Evolutionary conservation across 345 rosid genomes (phyloP), one percentile per base, ranked within the genome.

Genomic region (Rhodamnia argentea): DNA sequence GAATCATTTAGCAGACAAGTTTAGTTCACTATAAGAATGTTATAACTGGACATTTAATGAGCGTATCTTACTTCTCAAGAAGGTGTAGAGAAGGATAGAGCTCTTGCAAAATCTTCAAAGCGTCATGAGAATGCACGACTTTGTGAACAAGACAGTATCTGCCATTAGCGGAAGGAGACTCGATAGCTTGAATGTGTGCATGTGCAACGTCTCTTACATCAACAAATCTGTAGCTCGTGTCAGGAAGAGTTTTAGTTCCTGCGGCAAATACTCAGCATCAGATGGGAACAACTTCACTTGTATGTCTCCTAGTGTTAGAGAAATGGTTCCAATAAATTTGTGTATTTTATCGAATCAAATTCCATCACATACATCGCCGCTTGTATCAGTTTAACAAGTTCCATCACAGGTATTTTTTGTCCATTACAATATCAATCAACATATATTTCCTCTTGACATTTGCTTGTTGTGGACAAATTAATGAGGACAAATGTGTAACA

Each of bases 131-230:
- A 4, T 70, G 85, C 40, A 87, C 40, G 42, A 84, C 58, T 37
- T 88, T 78, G 64, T 83, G 89, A 54, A 91, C 91, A 18, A 91
- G 58, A 57, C 88, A 76, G 44, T 91, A 91, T 70, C 94, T 85
- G 40, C 93, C 92, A 5, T 54, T 88, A 50, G 94, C 92, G n/a
- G 93, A 85, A 64, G 92, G 91, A 52, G 87, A 14, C 88, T 94
- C 93, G 55, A 89, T 86, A 12, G 94, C 95, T 88, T 85, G 90
- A 59, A 94, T 83, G 88, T 93, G 96, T 2, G 92, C 94, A 83
- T 87, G 54, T n/a, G 92, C 95, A 24, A 92, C 91, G 82, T 94
- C 91, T 87, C 92, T 92, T 52, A 90, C 92, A 70, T 93, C 89
- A 83, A 94, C 91, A 85, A 90, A 87, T 84, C 93, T 86, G 24